Base-by-base conservation (phyloP, 345 rosid species). In the Populus euphratica region DNA sequence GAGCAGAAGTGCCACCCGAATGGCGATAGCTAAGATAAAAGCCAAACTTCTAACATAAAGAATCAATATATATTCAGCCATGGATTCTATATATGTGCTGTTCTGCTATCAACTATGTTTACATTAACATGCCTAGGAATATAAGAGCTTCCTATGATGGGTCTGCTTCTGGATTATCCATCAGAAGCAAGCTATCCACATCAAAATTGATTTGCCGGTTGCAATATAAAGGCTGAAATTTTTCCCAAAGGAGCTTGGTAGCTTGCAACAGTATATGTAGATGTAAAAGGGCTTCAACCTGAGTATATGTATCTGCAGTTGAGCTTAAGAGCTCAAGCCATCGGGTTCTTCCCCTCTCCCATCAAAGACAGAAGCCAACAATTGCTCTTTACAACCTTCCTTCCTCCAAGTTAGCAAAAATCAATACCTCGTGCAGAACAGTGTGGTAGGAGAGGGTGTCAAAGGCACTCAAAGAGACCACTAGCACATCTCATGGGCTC, bases 151-250 rank as follows among this genome's bases (percentile, higher is more conserved):
- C 43, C 56, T 5, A 49, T 38, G 50, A 70, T 56, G 17, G 17
- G 33, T 72, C 16, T 31, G 29, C 52, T 39, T n/a, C 38, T 35
- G 47, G 66, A 5, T 18, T 43, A 21, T 68, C 62, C 62, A 75
- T 35, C 67, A 27, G 73, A 39, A 73, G 67, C 35, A 41, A 56
- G 72, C 77, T 83, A 52, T 81, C 81, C 10, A 47, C 44, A 65
- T 72, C 84, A 86, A 78, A 84, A 86, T 61, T 81, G 78, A 63
- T 41, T 68, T 71, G 11, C 29, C 77, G 70, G 56, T 66, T 76
- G 27, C 63, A 63, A 18, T 14, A 66, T 29, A 39, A 47, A 8
- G 74, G 56, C 61, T 63, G 65, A 44, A n/a, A 35, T 39, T 7
- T 70, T 27, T 64, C 73, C 74, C 31, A 5, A 59, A 50, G 2